Base-by-base conservation (phyloP, 2,329 filamentous ascomycete genomes). In the Pseudodiploospora longispora region DNA sequence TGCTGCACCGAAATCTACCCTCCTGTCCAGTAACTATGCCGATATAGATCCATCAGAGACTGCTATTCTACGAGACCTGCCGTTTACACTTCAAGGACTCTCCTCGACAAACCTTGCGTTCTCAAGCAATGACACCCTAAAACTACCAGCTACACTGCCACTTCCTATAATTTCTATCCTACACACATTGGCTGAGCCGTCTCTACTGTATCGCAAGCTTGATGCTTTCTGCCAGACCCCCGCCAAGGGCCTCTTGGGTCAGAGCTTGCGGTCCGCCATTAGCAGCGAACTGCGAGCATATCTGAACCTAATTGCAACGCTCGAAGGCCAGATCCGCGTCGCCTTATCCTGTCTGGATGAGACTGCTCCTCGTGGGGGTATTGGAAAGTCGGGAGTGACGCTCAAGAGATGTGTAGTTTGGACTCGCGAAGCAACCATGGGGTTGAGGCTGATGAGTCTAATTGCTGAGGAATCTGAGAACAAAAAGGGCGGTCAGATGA, bases 391-490 rank as follows among this genome's bases (percentile, higher is more conserved):
- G 1, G 89, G 90, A 2, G 91, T 98, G 10, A 98, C 93, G 0
- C 70, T 98, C 41, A 97, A 97, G 63, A 76, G 93, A 60, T 97
- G 91, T 56, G 85, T 98, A 3, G 85, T 98, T 27, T 98, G 94
- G 94, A 97, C 90, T 6, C 80, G 91, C 53, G 94, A 98, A 63
- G 88, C 93, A 6, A 98, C 93, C 1, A 94, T 97, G 83, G 93
- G 90, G 1, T 67, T 98, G 53, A 81, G 93, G 10, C 71, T 98
- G 44, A 90, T 98, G 85, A 94, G 87, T 55, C 65, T 95, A 46
- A 95, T 98, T 57, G 88, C 94, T 0, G 90, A 97, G 59, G 87
- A 95, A 60, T 88, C 91, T 1, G 84, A 83, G 54, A 84, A 78
- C 67, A 76, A 74, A 61, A 89, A 85, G 55, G 93, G 94, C 2